phyloP scores from a whole-genome alignment of 2,329 filamentous ascomycete genomes.

The Cladosporium halotolerans region DNA sequence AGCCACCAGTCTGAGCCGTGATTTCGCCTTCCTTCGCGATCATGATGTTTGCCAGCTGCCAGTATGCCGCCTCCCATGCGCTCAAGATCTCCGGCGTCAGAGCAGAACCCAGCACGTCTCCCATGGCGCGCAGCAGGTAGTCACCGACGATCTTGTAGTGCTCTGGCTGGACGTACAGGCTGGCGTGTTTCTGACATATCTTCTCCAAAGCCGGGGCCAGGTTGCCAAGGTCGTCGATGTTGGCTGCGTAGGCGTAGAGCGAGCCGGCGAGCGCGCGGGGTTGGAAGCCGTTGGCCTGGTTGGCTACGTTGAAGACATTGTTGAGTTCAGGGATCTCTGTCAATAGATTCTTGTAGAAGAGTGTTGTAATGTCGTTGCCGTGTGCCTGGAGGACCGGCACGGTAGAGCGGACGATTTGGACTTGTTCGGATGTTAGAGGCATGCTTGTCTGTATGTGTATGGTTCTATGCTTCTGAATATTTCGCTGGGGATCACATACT shows the following conservation, averaged over 20 bases:
- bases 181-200: conserved; percentile 72
- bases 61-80: conserved; percentile 68
- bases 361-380: conserved; percentile 61
- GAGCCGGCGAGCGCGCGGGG: conserved; percentile 62
- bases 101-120: conserved; percentile 58
- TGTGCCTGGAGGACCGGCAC: conserved; percentile 63
- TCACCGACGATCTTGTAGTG: conserved; percentile 66
- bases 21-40: conserved; percentile 59
- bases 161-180: conserved; percentile 60
- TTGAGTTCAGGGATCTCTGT: conserved; percentile 59
- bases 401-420: conserved; percentile 61
- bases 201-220: conserved; percentile 55
- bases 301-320: conserved; percentile 64
- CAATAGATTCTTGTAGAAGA: conserved; percentile 67
- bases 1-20: conserved; percentile 55
- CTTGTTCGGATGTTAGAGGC: conserved; percentile 55
- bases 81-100: conserved; percentile 59
- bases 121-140: conserved; percentile 62
- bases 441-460: conserved; percentile 15
- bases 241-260: conserved; percentile 63
- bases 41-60: conserved; percentile 66
- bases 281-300: conserved; percentile 63
- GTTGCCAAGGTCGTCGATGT: conserved; percentile 62
- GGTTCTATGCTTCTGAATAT: not conserved
- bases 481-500: not conserved